A percentile compares a stretch with the other conserved stretches of the same genome.
These are phyloP conservation scores for Discostella pseudostelligera DNA, from an alignment of 108 stramenopile genomes.

Conservation along the genomic window DNA sequence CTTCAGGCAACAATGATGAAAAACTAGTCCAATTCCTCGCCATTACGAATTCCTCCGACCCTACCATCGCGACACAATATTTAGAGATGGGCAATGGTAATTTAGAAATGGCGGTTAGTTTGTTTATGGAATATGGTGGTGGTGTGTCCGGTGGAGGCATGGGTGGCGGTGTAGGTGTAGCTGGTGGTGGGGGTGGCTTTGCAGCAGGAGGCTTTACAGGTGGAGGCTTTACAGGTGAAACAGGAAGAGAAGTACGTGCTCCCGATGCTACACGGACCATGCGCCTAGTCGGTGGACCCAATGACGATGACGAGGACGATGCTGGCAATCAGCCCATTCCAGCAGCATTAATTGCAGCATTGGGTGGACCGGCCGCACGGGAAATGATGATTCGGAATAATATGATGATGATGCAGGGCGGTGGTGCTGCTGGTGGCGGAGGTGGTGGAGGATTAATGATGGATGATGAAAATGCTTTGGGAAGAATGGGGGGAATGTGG, in stretches of 20 bases:
- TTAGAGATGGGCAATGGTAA: constrained; percentile 82
- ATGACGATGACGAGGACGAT: constrained; percentile 8
- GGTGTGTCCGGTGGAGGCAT: constrained; percentile 41
- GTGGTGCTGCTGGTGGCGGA: background rate
- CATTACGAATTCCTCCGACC: constrained; percentile 68
- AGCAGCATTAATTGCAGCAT: constrained; percentile 35
- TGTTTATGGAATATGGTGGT: constrained; percentile 68
- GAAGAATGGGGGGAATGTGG: constrained; percentile 6
- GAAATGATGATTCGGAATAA: constrained; percentile 16
- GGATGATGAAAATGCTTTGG: background rate
- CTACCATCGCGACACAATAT: constrained; percentile 57
- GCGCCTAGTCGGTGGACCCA: constrained; percentile 68
- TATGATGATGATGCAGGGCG: background rate
- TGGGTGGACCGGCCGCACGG: constrained; percentile 27
- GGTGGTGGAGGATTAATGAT: background rate
- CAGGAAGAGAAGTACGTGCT: constrained; percentile 57
- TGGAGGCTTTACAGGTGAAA: background rate
- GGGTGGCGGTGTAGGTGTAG: background rate
- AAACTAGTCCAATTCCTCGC: constrained; percentile 72
- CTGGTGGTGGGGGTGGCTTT: constrained; percentile 17
- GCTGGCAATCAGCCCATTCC: background rate
- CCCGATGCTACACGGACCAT: constrained; percentile 84
- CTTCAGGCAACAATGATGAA: too few relatives aligned
- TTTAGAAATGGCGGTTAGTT: constrained; percentile 70
- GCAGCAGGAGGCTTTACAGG: background rate